Evolutionary conservation across 1,139 yeast species (phyloP), one percentile per base, ranked within the genome.

Genomic region (Yarrowia galli): DNA sequence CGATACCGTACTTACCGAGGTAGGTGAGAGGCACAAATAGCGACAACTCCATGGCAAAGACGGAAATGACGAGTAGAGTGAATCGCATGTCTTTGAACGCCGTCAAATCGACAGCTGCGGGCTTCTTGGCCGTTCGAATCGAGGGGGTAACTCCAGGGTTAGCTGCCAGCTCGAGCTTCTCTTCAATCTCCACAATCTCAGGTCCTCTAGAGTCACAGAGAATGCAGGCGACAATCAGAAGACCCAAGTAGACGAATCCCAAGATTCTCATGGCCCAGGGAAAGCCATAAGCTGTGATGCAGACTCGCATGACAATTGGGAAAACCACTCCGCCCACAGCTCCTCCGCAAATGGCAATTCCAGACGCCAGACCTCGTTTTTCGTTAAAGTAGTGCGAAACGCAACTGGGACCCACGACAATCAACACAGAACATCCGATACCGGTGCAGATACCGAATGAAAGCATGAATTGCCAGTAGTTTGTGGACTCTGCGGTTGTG

Each of bases 331-430:
- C 89, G 2, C 92, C 92, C 2, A 86, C 76, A 12, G 87, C 83
- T 0, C 89, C 89, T 2, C 91, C 91, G 28, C 84, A 79, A 0
- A 88, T 85, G 1, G 87, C 87, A 8, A 86, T 72, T 0, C 89
- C 86, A 48, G 85, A 75, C 0, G 89, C 89, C 60, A 83, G 75
- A 0, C 86, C 91, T 68, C 91, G 78, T 70, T 81, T 83, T 60
- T 75, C 79, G 72, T 81, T 79, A 71, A 87, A 89, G 86, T 88
- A 88, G 72, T 87, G 91, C 25, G 89, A 83, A 22, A 87, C 79
- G 0, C 83, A 84, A 54, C 84, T 77, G 0, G 91, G 89, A 2
- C 85, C 83, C 80, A 86, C 84, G 16, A 87, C 81, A 67, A 88
- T 73, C 9, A 89, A 82, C 4, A 85, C 80, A 0, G 89, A 89